These are phyloP conservation scores for Hyaloscypha variabilis DNA, from an alignment of 495 filamentous ascomycete species.

Conservation along the genomic window DNA sequence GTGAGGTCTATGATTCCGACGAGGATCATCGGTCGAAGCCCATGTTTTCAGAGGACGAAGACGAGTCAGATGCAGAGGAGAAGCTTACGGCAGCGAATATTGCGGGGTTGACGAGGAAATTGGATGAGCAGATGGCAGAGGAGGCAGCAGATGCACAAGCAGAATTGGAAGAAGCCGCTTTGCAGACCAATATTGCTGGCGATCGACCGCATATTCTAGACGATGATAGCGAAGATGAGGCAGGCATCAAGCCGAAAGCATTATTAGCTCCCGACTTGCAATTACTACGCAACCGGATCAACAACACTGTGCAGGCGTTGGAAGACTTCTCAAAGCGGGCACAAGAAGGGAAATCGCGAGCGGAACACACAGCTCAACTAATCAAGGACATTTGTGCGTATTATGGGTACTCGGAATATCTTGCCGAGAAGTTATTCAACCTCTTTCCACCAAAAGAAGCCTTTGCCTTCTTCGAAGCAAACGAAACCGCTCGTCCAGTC, in stretches of 20 bases:
- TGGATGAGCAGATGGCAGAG: constrained; percentile 70
- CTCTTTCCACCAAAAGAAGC: constrained; percentile 94
- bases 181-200: constrained; percentile 95
- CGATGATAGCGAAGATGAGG: constrained; percentile 51
- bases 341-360: constrained; percentile 75
- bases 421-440: constrained; percentile 85
- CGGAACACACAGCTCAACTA: constrained; percentile 84
- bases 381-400: constrained; percentile 92
- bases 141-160: constrained; percentile 78
- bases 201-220: constrained; percentile 75
- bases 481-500: constrained; percentile 88
- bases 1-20: constrained; percentile 77
- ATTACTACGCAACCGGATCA: constrained; percentile 86
- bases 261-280: constrained; percentile 85
- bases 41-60: constrained; percentile 96
- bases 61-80: constrained; percentile 86
- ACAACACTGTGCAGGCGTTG: constrained; percentile 88
- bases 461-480: constrained; percentile 98
- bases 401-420: constrained; percentile 84
- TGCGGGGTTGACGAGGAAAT: constrained; percentile 78
- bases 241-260: constrained; percentile 47
- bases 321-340: constrained; percentile 81
- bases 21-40: constrained; percentile 58
- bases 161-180: constrained; percentile 80
- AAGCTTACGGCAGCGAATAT: constrained; percentile 95